Evolutionary conservation across 2,329 filamentous ascomycete species (phyloP).

Genomic region (Saccharata proteae): DNA sequence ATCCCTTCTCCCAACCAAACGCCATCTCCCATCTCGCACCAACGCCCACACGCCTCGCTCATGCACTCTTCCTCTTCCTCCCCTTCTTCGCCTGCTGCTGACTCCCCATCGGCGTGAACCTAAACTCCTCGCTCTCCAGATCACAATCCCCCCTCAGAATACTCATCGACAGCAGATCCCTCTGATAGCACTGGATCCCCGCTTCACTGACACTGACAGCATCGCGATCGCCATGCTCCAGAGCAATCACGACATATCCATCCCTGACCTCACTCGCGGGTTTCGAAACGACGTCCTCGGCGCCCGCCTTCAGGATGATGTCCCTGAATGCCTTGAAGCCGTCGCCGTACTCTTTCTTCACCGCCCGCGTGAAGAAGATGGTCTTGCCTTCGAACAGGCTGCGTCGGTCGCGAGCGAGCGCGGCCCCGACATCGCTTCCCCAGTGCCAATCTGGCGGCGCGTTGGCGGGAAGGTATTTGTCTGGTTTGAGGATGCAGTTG

Average conservation of each 20-base stretch:
- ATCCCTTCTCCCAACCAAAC: too few relatives aligned
- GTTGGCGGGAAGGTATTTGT: slow-evolving; percentile 21
- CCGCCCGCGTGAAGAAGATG: slow-evolving; percentile 35
- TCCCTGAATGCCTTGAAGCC: slow-evolving; percentile 27
- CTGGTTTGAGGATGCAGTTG: slow-evolving; percentile 23
- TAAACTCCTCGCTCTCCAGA: slow-evolving; percentile 27
- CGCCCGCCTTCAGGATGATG: slow-evolving; percentile 27
- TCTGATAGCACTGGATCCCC: slow-evolving; percentile 26
- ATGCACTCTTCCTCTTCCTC: too few relatives aligned
- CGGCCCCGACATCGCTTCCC: slow-evolving; percentile 20
- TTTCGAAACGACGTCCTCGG: slow-evolving; percentile 17
- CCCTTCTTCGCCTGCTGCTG: slow-evolving; percentile 2
- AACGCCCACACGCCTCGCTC: too few relatives aligned
- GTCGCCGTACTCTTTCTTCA: slow-evolving; percentile 19
- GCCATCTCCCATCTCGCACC: too few relatives aligned
- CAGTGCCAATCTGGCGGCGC: slow-evolving; percentile 25
- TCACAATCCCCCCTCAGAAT: slow-evolving; percentile 32
- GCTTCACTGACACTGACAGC: slow-evolving; percentile 19
- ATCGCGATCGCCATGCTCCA: slow-evolving; percentile 24
- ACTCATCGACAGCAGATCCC: slow-evolving; percentile 30
- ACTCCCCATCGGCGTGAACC: slow-evolving; percentile 10
- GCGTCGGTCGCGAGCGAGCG: slow-evolving; percentile 21
- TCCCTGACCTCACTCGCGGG: slow-evolving; percentile 14
- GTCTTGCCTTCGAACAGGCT: slow-evolving; percentile 38
- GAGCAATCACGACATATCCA: slow-evolving; percentile 27